Percentiles rank a stretch among this genome's conserved stretches.
Conservation (phyloP, 352 stramenopile species). For the Pseudoperonospora humuli region DNA sequence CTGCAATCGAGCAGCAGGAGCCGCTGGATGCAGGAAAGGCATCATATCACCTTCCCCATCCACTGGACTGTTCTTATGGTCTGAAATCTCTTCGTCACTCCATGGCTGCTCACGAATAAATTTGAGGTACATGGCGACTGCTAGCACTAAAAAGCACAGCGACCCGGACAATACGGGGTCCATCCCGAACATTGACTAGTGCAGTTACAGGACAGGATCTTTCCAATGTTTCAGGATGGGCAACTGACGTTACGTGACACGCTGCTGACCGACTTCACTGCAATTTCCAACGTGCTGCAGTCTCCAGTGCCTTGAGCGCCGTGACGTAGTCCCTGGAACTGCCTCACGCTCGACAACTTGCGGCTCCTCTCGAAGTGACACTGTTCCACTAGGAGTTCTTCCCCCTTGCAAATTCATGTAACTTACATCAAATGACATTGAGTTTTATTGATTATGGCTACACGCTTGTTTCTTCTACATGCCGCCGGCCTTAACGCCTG, state of each 20-base stretch:
- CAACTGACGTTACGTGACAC: neutral
- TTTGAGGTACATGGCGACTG: constrained; percentile 85
- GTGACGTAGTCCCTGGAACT: neutral
- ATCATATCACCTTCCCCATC: constrained; percentile 53
- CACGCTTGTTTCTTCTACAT: constrained; percentile 15
- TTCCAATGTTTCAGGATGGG: neutral
- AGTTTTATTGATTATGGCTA: constrained; percentile 5
- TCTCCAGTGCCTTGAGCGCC: constrained; percentile 1
- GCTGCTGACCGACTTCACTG: neutral
- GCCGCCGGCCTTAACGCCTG: constrained; percentile 11
- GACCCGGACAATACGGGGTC: constrained; percentile 83
- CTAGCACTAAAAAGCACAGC: constrained; percentile 80
- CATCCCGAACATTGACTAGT: constrained; percentile 30
- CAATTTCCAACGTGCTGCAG: neutral
- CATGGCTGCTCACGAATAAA: constrained; percentile 75
- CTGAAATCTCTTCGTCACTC: constrained; percentile 42
- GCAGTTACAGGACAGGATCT: neutral
- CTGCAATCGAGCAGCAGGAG: constrained; percentile 37
- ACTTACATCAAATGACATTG: neutral
- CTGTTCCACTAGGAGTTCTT: constrained; percentile 7
- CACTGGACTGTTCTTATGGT: constrained; percentile 57
- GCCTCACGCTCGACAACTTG: constrained; percentile 4
- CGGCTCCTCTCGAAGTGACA: constrained; percentile 13
- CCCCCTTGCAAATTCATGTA: constrained; percentile 4
- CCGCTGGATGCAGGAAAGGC: constrained; percentile 62